A percentile compares a stretch with the other conserved stretches of the same genome.
Conservation (phyloP, 2,329 filamentous ascomycete genomes). For the Penicillium rolfsii region DNA sequence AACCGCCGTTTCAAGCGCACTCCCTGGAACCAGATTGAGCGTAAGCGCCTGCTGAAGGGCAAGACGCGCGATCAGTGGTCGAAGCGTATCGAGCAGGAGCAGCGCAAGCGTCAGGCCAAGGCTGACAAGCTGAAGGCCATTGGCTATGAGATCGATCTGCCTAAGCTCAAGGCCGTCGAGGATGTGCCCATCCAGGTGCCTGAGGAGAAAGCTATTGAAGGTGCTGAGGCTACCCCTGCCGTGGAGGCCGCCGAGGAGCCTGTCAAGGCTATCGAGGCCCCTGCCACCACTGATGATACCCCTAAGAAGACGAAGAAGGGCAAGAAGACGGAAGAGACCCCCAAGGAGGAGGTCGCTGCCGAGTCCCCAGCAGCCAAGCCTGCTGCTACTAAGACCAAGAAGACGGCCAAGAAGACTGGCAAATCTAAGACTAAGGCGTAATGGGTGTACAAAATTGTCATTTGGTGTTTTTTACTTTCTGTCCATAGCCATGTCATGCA, state of each 20-base stretch:
- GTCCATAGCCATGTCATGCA: constrained; percentile 29
- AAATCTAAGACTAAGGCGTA: constrained; percentile 39
- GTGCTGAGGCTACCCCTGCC: constrained; percentile 36
- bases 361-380: constrained; percentile 33
- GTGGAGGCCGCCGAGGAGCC: constrained; percentile 25
- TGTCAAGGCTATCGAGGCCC: constrained; percentile 36
- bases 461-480: constrained; percentile 23
- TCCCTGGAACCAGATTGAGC: constrained; percentile 85
- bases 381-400: constrained; percentile 32
- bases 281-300: constrained; percentile 35
- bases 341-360: constrained; percentile 29
- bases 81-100: constrained; percentile 72
- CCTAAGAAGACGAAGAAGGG: constrained; percentile 43
- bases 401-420: constrained; percentile 37
- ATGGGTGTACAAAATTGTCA: constrained; percentile 28
- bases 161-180: constrained; percentile 68
- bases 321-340: constrained; percentile 35
- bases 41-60: constrained; percentile 72
- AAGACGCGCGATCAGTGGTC: constrained; percentile 77
- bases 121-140: constrained; percentile 75
- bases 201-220: constrained; percentile 31
- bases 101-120: constrained; percentile 68
- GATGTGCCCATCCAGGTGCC: constrained; percentile 51
- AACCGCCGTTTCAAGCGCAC: constrained; percentile 87
- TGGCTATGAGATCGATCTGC: constrained; percentile 81